Evolutionary conservation across 2,329 filamentous ascomycete genomes (phyloP), one percentile per base, ranked within the genome.

Genomic region (Paecilomyces sp.): DNA sequence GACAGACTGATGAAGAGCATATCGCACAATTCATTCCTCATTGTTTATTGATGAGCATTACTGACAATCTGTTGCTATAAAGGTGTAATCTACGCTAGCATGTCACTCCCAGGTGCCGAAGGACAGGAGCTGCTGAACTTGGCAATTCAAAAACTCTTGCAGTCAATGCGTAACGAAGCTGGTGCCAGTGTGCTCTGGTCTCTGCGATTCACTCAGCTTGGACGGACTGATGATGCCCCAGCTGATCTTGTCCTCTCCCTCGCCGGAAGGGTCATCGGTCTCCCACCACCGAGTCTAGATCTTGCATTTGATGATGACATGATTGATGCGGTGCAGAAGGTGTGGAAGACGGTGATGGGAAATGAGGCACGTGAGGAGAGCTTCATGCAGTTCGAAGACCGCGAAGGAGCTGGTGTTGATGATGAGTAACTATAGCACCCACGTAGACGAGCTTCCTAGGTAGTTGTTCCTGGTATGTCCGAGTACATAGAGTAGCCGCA

Each of bases 371-470:
- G 77, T 18, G 78, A 79, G 18, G 76, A 77, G 18, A 72, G 83
- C 53, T 97, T 94, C 67, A 87, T 97, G 83, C 79, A 83, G 22
- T 96, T 96, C 71, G 83, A 88, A 55, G 89, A 94, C 61, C 83
- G 91, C 25, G 87, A 92, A 69, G 82, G 80, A 13, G 77, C 31
- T 78, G 30, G 78, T 75, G 22, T 11, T 61, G 83, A 83, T 33
- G 85, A 89, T 18, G 15, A 47, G 41, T 47, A 47, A n/a, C 18
- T 8, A 47, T 8, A 18, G 8, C 41, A 18, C 15, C n/a, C 15
- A 18, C n/a, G 41, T 47, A 47, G 41, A 47, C 3, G 15, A 47
- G 41, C 41, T 47, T 47, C 18, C 5, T n/a, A 3, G 41, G 7
- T 47, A 47, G 6, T 18, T 47, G n/a, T 15, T 11, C 41, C n/a